Conservation (phyloP, 192 early-diverging fungal genomes). For the Entomortierella beljakovae region DNA sequence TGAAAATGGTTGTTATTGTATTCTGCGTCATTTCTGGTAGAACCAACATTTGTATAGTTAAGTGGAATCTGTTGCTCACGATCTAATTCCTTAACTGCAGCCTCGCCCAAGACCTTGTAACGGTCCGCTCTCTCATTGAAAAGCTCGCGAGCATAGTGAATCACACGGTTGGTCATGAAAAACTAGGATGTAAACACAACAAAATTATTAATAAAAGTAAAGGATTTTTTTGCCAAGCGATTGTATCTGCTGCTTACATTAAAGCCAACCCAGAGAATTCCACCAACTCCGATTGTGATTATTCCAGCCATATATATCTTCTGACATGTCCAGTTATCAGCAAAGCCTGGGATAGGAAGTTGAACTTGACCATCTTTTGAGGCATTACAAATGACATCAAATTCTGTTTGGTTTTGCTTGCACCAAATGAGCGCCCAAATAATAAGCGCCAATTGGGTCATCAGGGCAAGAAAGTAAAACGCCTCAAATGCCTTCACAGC, state of each 20-base stretch:
- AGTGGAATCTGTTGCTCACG: slow-evolving; percentile 53
- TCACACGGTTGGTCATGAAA: slow-evolving; percentile 53
- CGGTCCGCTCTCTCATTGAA: slow-evolving; percentile 21
- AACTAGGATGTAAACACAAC: slow-evolving; percentile 19
- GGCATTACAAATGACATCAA: slow-evolving; percentile 25
- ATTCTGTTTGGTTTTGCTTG: slow-evolving; percentile 26
- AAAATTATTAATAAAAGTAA: not conserved
- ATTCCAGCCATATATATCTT: slow-evolving; percentile 21
- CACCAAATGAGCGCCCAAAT: slow-evolving; percentile 37
- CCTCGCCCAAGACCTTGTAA: slow-evolving; percentile 49
- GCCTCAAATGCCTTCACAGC: slow-evolving; percentile 49
- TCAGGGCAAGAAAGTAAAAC: slow-evolving; percentile 39
- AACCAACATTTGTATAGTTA: slow-evolving; percentile 43
- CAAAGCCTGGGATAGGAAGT: slow-evolving; percentile 24
- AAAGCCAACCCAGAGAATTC: slow-evolving; percentile 30
- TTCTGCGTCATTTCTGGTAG: slow-evolving; percentile 8
- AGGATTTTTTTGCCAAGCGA: not conserved
- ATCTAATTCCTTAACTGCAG: slow-evolving; percentile 41
- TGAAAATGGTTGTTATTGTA: slow-evolving; percentile 7
- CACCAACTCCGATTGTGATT: slow-evolving; percentile 28
- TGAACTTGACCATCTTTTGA: slow-evolving; percentile 14
- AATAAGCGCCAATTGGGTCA: slow-evolving; percentile 40
- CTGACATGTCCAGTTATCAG: slow-evolving; percentile 32
- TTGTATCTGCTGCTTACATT: slow-evolving; percentile 40
- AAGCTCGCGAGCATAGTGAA: slow-evolving; percentile 50